These are phyloP conservation scores for Rhexocercosporidium sp. DNA, from an alignment of 2,329 filamentous ascomycete genomes.

Conservation along the genomic window DNA sequence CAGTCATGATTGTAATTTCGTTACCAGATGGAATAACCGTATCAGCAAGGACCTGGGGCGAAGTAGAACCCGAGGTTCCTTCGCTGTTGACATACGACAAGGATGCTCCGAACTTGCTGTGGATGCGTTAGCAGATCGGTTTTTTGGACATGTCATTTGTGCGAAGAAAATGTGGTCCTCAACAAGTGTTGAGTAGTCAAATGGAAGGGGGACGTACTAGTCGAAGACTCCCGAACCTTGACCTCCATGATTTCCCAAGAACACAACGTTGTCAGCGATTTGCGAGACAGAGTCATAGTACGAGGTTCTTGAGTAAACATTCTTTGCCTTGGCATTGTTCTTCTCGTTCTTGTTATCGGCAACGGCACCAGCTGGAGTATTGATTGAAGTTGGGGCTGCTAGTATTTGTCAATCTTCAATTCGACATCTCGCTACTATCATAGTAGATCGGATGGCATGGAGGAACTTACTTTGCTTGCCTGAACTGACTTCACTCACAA, in stretches of 20 bases:
- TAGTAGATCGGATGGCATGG: background rate
- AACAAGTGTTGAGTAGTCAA: background rate
- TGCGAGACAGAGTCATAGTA: conserved; percentile 52
- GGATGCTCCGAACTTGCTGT: conserved; percentile 58
- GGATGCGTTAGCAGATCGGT: conserved; percentile 18
- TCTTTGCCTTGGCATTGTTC: background rate
- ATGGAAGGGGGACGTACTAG: conserved; percentile 43
- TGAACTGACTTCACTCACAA: background rate
- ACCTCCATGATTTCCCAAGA: conserved; percentile 63
- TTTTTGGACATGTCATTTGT: background rate
- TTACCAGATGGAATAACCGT: conserved; percentile 52
- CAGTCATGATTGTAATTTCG: conserved; percentile 58
- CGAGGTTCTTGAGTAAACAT: conserved; percentile 49
- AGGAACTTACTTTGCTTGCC: background rate
- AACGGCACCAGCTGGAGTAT: background rate
- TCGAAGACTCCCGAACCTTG: conserved; percentile 60
- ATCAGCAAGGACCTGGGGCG: conserved; percentile 55
- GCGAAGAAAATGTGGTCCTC: background rate
- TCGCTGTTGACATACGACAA: conserved; percentile 58
- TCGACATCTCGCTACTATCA: background rate
- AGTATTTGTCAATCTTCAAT: background rate
- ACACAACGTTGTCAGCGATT: conserved; percentile 57
- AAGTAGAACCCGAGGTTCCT: conserved; percentile 51
- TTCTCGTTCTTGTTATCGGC: background rate
- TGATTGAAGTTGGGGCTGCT: conserved; percentile 17